Percentiles rank a stretch among this genome's conserved stretches.
Evolutionary conservation across 495 filamentous ascomycete species (phyloP).

Genomic region (Geopyxis carbonaria): DNA sequence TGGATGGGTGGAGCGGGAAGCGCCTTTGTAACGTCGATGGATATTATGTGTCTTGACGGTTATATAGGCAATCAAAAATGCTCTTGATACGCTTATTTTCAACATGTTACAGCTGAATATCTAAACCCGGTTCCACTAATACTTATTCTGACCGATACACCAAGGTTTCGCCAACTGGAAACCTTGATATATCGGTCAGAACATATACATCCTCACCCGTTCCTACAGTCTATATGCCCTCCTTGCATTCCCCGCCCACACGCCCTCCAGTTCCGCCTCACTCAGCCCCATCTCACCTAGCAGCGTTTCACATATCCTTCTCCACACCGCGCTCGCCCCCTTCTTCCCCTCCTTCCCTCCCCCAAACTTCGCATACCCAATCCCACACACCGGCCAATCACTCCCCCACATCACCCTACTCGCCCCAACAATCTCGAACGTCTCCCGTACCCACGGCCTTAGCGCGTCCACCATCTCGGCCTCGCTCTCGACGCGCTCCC

Average conservation of each 20-base stretch:
- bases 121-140: no score
- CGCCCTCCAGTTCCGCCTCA: slow-evolving; percentile 38
- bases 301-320: slow-evolving; percentile 39
- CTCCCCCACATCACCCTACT: slow-evolving; percentile 70
- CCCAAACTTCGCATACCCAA: slow-evolving; percentile 30
- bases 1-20: no score
- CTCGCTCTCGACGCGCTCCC: slow-evolving; percentile 3
- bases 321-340: slow-evolving; percentile 39
- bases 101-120: no score
- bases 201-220: no score
- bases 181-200: no score
- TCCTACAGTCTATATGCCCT: slow-evolving; percentile 43
- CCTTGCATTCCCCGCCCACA: slow-evolving; percentile 55
- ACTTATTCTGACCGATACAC: no score
- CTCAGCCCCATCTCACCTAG: slow-evolving; percentile 31
- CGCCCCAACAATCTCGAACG: slow-evolving; percentile 51
- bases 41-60: no score
- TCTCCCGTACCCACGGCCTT: slow-evolving; percentile 46
- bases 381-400: slow-evolving; percentile 78
- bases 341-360: slow-evolving; percentile 15
- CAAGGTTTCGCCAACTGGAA: no score
- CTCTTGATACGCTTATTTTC: no score
- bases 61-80: no score
- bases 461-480: slow-evolving; percentile 28
- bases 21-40: no score